These are phyloP conservation scores for Fonsecaea nubica DNA, from an alignment of 2,329 filamentous ascomycete species.

Conservation along the genomic window DNA sequence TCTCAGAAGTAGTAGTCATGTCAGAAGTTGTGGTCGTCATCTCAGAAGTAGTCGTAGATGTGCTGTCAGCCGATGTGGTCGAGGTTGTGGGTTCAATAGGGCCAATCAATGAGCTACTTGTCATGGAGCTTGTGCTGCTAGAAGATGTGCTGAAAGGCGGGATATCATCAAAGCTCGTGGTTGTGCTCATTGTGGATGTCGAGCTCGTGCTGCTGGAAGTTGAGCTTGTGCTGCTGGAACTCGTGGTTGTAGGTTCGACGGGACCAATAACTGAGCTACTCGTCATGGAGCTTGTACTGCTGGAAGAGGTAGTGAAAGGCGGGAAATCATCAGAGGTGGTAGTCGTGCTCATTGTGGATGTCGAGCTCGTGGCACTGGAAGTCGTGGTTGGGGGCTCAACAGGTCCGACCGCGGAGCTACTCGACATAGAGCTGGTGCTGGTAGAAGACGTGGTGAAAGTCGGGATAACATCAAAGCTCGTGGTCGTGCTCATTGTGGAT, in stretches of 20 bases:
- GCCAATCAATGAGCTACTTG: not conserved
- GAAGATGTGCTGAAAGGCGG: not conserved
- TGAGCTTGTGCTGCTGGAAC: too few relatives aligned
- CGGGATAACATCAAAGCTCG: not conserved
- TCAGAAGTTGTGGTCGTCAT: not conserved
- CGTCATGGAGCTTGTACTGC: too few relatives aligned
- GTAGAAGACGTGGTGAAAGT: constrained; percentile 3
- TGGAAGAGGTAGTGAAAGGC: too few relatives aligned
- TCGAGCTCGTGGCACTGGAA: not conserved
- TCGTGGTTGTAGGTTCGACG: too few relatives aligned
- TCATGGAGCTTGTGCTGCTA: not conserved
- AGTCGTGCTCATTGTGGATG: not conserved
- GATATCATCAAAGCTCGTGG: not conserved
- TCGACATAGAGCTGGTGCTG: not conserved
- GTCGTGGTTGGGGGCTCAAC: not conserved
- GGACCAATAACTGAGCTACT: too few relatives aligned
- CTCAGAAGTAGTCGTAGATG: not conserved
- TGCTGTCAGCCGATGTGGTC: not conserved
- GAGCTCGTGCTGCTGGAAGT: not conserved
- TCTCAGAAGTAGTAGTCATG: too few relatives aligned
- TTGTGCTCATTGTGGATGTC: not conserved
- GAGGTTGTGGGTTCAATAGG: not conserved
- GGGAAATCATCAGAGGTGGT: too few relatives aligned
- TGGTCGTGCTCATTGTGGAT: not conserved
- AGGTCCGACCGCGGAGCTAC: not conserved